These are phyloP conservation scores for Exophiala viscosa DNA, from an alignment of 2,329 filamentous ascomycete species.

Conservation along the genomic window DNA sequence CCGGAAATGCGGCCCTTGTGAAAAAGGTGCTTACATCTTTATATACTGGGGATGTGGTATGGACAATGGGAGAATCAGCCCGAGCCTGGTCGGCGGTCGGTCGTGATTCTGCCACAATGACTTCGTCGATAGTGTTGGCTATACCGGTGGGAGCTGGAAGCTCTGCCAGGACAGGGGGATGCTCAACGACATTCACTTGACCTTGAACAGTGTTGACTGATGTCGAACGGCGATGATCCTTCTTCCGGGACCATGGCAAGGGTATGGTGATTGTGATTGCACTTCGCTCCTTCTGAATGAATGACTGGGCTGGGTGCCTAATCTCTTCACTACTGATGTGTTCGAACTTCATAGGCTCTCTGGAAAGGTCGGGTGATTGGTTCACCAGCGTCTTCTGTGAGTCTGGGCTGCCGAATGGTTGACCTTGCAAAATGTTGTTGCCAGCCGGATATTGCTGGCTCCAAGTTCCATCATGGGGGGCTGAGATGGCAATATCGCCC, in stretches of 20 bases:
- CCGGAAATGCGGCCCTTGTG: slow-evolving; percentile 47
- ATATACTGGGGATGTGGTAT: slow-evolving; percentile 19
- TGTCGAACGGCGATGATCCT: slow-evolving; percentile 17
- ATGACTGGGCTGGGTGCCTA: slow-evolving; percentile 5
- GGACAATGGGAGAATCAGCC: slow-evolving; percentile 12
- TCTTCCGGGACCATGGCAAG: slow-evolving; percentile 22
- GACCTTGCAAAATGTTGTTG: slow-evolving; percentile 4
- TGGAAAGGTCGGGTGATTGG: slow-evolving; percentile 14
- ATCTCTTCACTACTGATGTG: slow-evolving; percentile 1
- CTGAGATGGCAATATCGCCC: slow-evolving; percentile 40
- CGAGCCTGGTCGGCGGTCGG: slow-evolving; percentile 3
- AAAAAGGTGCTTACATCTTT: slow-evolving; percentile 21
- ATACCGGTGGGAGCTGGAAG: slow-evolving; percentile 1
- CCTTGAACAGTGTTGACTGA: slow-evolving; percentile 4
- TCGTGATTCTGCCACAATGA: slow-evolving; percentile 17
- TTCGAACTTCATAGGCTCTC: slow-evolving; percentile 6
- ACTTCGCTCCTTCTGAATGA: slow-evolving; percentile 16
- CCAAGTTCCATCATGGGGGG: slow-evolving; percentile 42
- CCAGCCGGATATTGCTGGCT: slow-evolving; percentile 28
- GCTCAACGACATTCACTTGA: neutral
- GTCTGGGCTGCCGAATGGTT: slow-evolving; percentile 21
- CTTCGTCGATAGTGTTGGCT: slow-evolving; percentile 12
- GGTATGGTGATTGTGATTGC: slow-evolving; percentile 25
- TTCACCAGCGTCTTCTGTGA: slow-evolving; percentile 23
- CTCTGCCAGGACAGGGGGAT: slow-evolving; percentile 3